Evolutionary conservation across 257 asterid genomes (phyloP), one percentile per base, ranked within the genome.

Genomic region (Jacaranda mimosifolia): DNA sequence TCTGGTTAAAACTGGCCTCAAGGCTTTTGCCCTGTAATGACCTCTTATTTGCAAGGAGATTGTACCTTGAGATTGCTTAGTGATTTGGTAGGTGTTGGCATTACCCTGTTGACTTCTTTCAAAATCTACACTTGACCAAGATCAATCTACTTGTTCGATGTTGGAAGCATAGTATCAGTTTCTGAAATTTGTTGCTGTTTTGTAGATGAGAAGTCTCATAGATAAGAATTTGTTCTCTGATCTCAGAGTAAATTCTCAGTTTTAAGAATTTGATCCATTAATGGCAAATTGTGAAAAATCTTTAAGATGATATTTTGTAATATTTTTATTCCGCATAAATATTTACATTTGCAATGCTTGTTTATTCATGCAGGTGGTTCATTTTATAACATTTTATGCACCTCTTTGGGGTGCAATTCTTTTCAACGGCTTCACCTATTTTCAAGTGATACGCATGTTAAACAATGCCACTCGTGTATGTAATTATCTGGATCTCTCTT

Each of bases 391-490:
- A 26, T 96, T 96, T 82, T 96, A 96, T 84, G 94, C 97, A 63
- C 98, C 99, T 71, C 92, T 96, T 58, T 96, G 99, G 97, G 94
- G 93, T 70, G 99, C 99, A 43, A 91, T 93, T 88, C 97, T 96
- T 68, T 96, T 96, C 93, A 93, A 96, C 35, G 98, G 93, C 64
- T 75, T 96, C 88, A 91, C 97, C 85, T 96, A 93, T 85, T 94
- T 93, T 83, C 98, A 96, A 90, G 99, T 91, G 73, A 96, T 96
- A 87, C 94, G 99, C 84, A 93, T 96, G 99, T 77, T 96, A 69
- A 96, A 96, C 88, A 96, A 96, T 78, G 99, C 97, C 76, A 83
- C 99, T 64, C 97, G 98, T 75, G 99, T 96, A 93, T 72, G 98
- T 87, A 48, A 70, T 74, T 75, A 70, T 74, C 79, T 53, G 55